Evolutionary conservation across 1,139 yeast genomes (phyloP), one percentile per base, ranked within the genome.

Genomic region (Kazachstania sp.): DNA sequence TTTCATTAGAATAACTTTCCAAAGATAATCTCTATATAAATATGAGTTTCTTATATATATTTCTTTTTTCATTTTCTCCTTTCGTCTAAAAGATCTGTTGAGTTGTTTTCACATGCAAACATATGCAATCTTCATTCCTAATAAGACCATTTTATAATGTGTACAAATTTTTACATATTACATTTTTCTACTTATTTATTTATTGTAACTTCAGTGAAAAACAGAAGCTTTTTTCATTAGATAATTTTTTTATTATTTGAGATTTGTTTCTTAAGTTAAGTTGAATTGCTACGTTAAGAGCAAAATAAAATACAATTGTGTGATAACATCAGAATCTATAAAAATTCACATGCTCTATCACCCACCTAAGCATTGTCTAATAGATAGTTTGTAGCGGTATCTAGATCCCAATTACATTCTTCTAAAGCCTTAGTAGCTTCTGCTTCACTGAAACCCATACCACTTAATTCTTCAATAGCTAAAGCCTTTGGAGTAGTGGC

Each of bases 381-480:
- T 55, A 90, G 71, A 59, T 74, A 81, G 64, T 90, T 88, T 9
- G 95, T 85, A 23, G 97, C 96, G 47, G 83, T 83, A 53, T 83
- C 90, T 45, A 88, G 68, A 59, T 85, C 78, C 83, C 92, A 86
- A 52, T 79, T 72, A 59, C 81, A 80, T 61, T 71, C 75, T 55
- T 78, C 72, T 51, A 90, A 72, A 2, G 97, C 97, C 9, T 72
- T 74, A 11, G 73, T 58, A 1, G 92, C 87, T 49, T 81, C 81
- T 1, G 71, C 70, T 51, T 75, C 74, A 35, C 79, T 77, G 63
- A 90, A 90, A 2, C 97, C 97, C 97, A 90, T 90, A 36, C 92
- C 90, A 20, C 80, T 78, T 54, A 90, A 71, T 63, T 87, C 95
- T 54, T 81, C 83, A 35, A 86, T 71, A 1, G 83, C 80, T 41